Conservation (phyloP, 2,329 filamentous ascomycete species). For the Ilyonectria destructans region DNA sequence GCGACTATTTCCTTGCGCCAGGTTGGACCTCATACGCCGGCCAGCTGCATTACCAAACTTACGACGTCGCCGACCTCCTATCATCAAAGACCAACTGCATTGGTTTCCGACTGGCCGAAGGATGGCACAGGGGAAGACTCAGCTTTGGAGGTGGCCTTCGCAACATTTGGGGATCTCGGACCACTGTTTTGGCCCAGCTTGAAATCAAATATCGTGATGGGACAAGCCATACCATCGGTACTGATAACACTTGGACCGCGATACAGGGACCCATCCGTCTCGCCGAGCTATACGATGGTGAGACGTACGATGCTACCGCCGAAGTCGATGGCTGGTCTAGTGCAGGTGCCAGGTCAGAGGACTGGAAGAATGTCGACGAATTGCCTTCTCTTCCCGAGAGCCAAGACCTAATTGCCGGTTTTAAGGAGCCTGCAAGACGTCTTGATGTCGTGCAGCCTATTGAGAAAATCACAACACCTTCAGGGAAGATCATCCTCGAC, state of each 20-base stretch:
- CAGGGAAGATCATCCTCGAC: conserved; percentile 67
- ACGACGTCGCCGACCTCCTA: conserved; percentile 64
- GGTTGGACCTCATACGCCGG: conserved; percentile 67
- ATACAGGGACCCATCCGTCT: conserved; percentile 53
- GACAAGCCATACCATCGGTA: conserved; percentile 47
- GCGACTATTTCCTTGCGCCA: conserved; percentile 61
- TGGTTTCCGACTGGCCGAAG: conserved; percentile 59
- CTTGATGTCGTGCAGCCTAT: conserved; percentile 28
- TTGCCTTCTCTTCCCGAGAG: conserved; percentile 31
- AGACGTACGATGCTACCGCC: conserved; percentile 62
- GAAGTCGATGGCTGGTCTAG: conserved; percentile 42
- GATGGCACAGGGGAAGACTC: conserved; percentile 65
- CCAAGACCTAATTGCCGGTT: conserved; percentile 56
- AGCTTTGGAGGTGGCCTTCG: conserved; percentile 45
- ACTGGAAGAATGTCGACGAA: conserved; percentile 35
- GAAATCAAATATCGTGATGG: conserved; percentile 56
- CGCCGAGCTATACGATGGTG: conserved; percentile 68
- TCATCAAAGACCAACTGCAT: conserved; percentile 33
- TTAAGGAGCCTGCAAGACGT: conserved; percentile 57
- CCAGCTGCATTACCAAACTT: conserved; percentile 66
- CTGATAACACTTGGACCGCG: conserved; percentile 59
- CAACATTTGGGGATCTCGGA: conserved; percentile 57
- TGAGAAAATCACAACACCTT: conserved; percentile 50
- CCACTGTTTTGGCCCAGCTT: conserved; percentile 59
- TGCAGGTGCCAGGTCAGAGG: neutral